Conservation (phyloP, 805 yeast genomes). For the Danielia oregonensis region DNA sequence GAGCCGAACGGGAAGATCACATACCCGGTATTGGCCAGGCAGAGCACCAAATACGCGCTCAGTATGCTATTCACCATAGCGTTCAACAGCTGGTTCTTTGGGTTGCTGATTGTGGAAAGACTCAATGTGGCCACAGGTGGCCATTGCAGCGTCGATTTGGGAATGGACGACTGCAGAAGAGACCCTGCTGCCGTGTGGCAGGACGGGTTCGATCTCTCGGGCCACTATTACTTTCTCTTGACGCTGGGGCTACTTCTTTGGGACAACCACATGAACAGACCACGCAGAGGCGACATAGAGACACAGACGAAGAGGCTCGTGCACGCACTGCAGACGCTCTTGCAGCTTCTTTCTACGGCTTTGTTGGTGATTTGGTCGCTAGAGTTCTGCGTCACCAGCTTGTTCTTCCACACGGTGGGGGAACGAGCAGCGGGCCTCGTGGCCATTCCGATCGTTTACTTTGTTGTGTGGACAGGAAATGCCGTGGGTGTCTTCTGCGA, state of each 20-base stretch:
- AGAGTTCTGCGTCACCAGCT: conserved; percentile 12
- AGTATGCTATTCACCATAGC: conserved; percentile 9
- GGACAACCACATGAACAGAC: not conserved
- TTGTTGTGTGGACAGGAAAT: not conserved
- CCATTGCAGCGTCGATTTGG: conserved; percentile 5
- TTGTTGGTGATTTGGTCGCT: conserved; percentile 9
- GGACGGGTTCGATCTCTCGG: conserved; percentile 14
- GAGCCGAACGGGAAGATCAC: conserved; percentile 3
- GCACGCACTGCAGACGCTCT: too few species aligned
- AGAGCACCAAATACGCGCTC: conserved; percentile 8
- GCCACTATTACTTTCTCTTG: conserved; percentile 13
- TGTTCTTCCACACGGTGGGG: conserved; percentile 13
- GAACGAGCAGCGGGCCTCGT: conserved; percentile 11
- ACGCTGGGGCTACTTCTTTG: conserved; percentile 10
- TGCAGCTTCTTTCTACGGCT: too few species aligned
- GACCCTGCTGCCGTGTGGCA: conserved; percentile 7
- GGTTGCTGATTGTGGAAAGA: conserved; percentile 30
- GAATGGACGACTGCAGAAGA: conserved; percentile 5
- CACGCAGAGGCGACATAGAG: not conserved
- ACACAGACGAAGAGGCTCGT: too few species aligned
- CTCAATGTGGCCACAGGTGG: conserved; percentile 16
- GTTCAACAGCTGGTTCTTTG: conserved; percentile 30
- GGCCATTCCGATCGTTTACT: conserved; percentile 2
- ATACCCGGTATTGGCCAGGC: conserved; percentile 5
- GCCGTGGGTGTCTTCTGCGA: not conserved